Conservation (phyloP, 1,284 basidiomycete species). For the Omphalotus olearius region DNA sequence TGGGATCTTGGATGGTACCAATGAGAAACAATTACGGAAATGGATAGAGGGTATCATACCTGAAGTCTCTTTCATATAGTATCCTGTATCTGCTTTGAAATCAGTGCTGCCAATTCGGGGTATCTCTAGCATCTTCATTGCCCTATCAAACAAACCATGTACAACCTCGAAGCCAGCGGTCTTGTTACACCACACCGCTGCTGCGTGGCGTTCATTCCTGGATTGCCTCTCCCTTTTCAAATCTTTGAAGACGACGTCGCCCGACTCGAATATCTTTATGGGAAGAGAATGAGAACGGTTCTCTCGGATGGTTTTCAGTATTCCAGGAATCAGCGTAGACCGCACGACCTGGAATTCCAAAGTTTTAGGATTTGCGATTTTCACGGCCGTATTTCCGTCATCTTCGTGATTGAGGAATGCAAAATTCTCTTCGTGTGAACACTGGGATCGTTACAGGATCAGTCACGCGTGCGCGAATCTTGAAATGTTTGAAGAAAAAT, state of each 20-base stretch:
- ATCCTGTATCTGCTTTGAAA: conserved; percentile 64
- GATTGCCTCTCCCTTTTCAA: conserved; percentile 74
- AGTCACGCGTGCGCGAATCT: not conserved
- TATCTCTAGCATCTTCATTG: conserved; percentile 94
- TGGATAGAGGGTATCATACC: conserved; percentile 46
- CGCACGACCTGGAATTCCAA: conserved; percentile 98
- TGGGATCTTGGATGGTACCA: conserved; percentile 56
- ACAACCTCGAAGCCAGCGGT: conserved; percentile 96
- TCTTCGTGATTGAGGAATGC: conserved; percentile 86
- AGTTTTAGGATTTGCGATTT: conserved; percentile 95
- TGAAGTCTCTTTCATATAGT: conserved; percentile 85
- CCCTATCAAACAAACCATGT: conserved; percentile 89
- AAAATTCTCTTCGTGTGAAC: conserved; percentile 98
- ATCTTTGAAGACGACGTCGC: conserved; percentile 93
- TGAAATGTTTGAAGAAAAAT: no score
- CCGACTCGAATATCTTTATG: conserved; percentile 91
- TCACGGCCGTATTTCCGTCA: conserved; percentile 78
- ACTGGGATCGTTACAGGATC: conserved; percentile 42
- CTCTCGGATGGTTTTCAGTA: conserved; percentile 96
- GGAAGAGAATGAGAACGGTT: conserved; percentile 94
- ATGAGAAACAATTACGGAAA: not conserved
- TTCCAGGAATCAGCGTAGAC: conserved; percentile 90
- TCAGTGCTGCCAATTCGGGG: conserved; percentile 68
- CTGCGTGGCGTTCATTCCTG: conserved; percentile 84
- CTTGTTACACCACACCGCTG: conserved; percentile 94